Evolutionary conservation across 345 rosid species (phyloP), one percentile per base, ranked within the genome.

Genomic region (Camelina neglecta): DNA sequence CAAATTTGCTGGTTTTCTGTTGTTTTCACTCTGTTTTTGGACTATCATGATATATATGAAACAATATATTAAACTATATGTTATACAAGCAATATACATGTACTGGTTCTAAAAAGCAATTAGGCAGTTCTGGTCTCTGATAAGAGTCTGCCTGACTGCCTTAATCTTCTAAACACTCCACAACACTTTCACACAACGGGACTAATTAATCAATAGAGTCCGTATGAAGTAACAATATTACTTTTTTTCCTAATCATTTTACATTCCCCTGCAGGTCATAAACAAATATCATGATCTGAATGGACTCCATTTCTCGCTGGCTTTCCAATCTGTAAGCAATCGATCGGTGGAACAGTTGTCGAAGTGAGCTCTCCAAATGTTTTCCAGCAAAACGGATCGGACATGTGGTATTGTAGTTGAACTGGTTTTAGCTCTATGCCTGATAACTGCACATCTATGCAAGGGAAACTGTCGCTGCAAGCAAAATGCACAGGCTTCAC

Each of bases 371-470:
- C 83, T 68, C 99, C 99, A 35, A 83, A 95, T 3, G 96, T 84
- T 84, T 89, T 87, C 98, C 98, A 95, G 79, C 98, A 95, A 86
- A 83, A 92, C n/a, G 99, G 96, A 64, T 87, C 82, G 61, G 82
- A 92, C 76, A 92, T 76, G 75, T 87, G 99, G 83, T 92, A 90
- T 24, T 49, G 59, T 75, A 84, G 89, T 76, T 89, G 94, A 64
- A 81, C 24, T 66, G 98, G 99, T 61, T 84, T 87, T 31, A 92
- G 84, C 81, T 92, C 75, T 60, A 92, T 89, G 68, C 82, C 80
- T 11, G 88, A 80, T 74, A 95, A 81, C 48, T 87, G 88, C 49
- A 95, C 87, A 56, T 89, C 98, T n/a, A 83, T 42, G 56, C 99
- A 95, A 38, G 99, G 98, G 31, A 84, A 85, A 76, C 69, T 84